A percentile compares a stretch with the other conserved stretches of the same genome.
These are phyloP conservation scores for Cicer pinnatifidum DNA, from an alignment of 306 rosid genomes.

Conservation along the genomic window DNA sequence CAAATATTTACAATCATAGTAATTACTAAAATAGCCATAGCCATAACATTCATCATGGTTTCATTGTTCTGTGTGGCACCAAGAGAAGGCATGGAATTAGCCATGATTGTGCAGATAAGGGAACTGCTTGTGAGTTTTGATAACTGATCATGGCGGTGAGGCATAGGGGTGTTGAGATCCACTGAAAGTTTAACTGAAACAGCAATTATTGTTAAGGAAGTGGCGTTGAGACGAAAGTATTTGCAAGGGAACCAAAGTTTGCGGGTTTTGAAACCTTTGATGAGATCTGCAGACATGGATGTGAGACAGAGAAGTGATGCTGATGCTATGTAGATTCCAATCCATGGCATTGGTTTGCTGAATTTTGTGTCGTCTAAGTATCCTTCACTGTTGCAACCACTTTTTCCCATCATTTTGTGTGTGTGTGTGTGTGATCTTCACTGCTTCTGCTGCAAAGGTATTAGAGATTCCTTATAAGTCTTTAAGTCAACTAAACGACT, in stretches of 20 bases:
- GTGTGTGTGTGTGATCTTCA: not conserved
- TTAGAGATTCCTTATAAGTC: not conserved
- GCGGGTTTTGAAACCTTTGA: constrained; percentile 58
- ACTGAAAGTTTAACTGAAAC: constrained; percentile 69
- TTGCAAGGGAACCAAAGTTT: constrained; percentile 83
- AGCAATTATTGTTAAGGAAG: constrained; percentile 74
- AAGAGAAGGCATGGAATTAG: constrained; percentile 83
- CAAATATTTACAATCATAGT: constrained; percentile 76
- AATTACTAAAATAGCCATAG: constrained; percentile 73
- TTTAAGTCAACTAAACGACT: not conserved
- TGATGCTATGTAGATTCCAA: constrained; percentile 79
- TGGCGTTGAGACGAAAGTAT: constrained; percentile 73
- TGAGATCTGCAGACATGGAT: constrained; percentile 65
- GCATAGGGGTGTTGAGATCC: constrained; percentile 86
- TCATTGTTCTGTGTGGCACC: constrained; percentile 73
- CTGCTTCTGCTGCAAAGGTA: not conserved
- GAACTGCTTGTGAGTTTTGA: constrained; percentile 78
- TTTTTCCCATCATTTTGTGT: constrained; percentile 52
- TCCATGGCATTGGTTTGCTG: constrained; percentile 91
- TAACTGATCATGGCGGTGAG: constrained; percentile 74
- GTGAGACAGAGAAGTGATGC: constrained; percentile 69
- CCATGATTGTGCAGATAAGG: constrained; percentile 73
- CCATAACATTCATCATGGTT: constrained; percentile 66
- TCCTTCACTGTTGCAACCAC: constrained; percentile 62
- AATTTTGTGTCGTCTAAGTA: constrained; percentile 63